Conservation (phyloP, 179 eudicot genomes). For the Silene noctiflora region DNA sequence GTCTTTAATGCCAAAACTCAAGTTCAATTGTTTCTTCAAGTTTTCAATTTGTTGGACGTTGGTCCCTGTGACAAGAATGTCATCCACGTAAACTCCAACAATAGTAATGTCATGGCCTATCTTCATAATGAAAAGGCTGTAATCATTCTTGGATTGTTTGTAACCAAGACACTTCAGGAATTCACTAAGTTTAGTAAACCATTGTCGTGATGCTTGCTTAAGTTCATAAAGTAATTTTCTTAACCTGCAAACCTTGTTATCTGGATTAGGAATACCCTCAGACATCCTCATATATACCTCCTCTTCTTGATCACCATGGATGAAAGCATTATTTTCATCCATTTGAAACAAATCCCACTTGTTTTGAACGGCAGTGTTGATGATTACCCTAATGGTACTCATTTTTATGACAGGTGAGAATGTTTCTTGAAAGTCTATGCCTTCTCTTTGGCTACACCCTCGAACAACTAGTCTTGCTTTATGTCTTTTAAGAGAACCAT, state of each 20-base stretch:
- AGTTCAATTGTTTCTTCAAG: neutral
- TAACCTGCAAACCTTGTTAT: neutral
- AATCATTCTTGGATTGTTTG: neutral
- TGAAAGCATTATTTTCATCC: no score
- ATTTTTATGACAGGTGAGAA: no score
- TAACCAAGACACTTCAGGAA: neutral
- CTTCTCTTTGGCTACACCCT: slow-evolving; percentile 2
- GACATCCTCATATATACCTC: slow-evolving; percentile 14
- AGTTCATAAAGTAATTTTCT: slow-evolving; percentile 4
- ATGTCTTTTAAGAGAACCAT: neutral
- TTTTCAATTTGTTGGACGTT: neutral
- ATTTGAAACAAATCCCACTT: no score
- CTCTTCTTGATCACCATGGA: neutral
- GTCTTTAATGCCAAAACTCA: slow-evolving; percentile 11
- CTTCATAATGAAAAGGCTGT: neutral
- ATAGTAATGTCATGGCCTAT: neutral
- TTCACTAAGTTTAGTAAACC: slow-evolving; percentile 8
- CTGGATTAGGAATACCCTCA: neutral
- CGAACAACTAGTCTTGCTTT: neutral
- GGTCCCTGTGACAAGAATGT: neutral
- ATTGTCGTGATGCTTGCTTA: neutral
- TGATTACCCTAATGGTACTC: no score
- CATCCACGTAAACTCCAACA: slow-evolving; percentile 8
- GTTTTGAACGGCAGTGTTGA: no score
- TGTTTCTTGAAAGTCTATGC: no score